These are phyloP conservation scores for Anastatica hierochuntica DNA, from an alignment of 345 rosid genomes.

Conservation along the genomic window DNA sequence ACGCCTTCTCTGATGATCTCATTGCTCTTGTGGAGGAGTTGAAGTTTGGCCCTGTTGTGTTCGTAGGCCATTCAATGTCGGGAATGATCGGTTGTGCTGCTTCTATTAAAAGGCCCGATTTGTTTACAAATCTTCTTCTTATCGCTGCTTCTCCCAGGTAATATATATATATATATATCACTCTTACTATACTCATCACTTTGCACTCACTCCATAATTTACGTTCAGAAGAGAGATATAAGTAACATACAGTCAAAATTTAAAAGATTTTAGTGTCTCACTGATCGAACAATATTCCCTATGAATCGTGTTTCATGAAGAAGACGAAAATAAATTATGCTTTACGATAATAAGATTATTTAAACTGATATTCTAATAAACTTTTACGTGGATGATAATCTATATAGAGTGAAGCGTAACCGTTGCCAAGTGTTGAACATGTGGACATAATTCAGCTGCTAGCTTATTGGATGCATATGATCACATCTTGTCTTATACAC, in stretches of 20 bases:
- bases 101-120: slow-evolving; percentile 59
- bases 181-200: neutral
- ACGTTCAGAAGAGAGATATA: neutral
- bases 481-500: neutral
- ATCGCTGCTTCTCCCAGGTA: slow-evolving; percentile 75
- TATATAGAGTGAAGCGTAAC: neutral
- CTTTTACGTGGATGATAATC: slow-evolving; percentile 11
- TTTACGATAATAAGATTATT: neutral
- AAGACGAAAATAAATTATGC: neutral
- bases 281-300: neutral
- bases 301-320: neutral
- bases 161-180: too few species aligned
- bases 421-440: slow-evolving; percentile 11
- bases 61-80: slow-evolving; percentile 81
- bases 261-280: neutral
- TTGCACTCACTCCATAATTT: neutral
- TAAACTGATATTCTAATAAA: neutral
- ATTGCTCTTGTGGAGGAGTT: slow-evolving; percentile 49
- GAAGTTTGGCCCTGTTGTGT: slow-evolving; percentile 27
- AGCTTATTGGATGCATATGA: slow-evolving; percentile 7
- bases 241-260: neutral
- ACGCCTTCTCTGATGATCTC: slow-evolving; percentile 50
- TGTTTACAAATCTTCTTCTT: slow-evolving; percentile 47
- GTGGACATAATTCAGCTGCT: slow-evolving; percentile 20
- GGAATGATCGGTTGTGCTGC: slow-evolving; percentile 82